These are phyloP conservation scores for Ustilago bromivora DNA, from an alignment of 1,284 basidiomycete genomes.

Conservation along the genomic window DNA sequence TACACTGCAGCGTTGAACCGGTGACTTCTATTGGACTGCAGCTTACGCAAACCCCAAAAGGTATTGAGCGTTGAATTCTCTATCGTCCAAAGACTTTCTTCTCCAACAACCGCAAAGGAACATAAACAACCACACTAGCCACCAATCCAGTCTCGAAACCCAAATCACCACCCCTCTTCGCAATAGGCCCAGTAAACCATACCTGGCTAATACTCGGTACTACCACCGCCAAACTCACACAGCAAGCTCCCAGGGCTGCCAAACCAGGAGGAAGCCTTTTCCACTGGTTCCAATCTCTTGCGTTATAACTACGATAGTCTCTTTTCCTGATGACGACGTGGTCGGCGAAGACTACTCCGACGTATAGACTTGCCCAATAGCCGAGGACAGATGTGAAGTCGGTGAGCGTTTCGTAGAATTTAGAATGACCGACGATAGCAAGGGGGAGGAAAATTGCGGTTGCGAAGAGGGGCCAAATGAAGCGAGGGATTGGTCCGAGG, in stretches of 20 bases:
- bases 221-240: slow-evolving; percentile 61
- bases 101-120: slow-evolving; percentile 65
- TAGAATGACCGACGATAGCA: slow-evolving; percentile 76
- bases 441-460: slow-evolving; percentile 79
- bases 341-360: slow-evolving; percentile 75
- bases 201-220: slow-evolving; percentile 68
- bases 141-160: slow-evolving; percentile 70
- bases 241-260: slow-evolving; percentile 71
- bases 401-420: slow-evolving; percentile 75
- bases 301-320: slow-evolving; percentile 73
- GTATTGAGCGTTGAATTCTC: background rate
- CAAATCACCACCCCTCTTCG: slow-evolving; percentile 65
- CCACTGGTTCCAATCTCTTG: slow-evolving; percentile 75
- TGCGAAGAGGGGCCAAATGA: slow-evolving; percentile 84
- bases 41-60: background rate
- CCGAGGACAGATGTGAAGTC: slow-evolving; percentile 74
- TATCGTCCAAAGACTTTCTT: slow-evolving; percentile 51
- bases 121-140: slow-evolving; percentile 62
- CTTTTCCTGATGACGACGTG: slow-evolving; percentile 75
- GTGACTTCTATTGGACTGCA: slow-evolving; percentile 10
- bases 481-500: slow-evolving; percentile 82
- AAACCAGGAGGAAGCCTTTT: slow-evolving; percentile 74
- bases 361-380: slow-evolving; percentile 78
- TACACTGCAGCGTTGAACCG: slow-evolving; percentile 4
- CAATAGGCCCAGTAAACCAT: slow-evolving; percentile 66